A percentile compares a stretch with the other conserved stretches of the same genome.
Evolutionary conservation across 2,329 filamentous ascomycete species (phyloP).

Genomic region (Beauveria pseudobassiana): DNA sequence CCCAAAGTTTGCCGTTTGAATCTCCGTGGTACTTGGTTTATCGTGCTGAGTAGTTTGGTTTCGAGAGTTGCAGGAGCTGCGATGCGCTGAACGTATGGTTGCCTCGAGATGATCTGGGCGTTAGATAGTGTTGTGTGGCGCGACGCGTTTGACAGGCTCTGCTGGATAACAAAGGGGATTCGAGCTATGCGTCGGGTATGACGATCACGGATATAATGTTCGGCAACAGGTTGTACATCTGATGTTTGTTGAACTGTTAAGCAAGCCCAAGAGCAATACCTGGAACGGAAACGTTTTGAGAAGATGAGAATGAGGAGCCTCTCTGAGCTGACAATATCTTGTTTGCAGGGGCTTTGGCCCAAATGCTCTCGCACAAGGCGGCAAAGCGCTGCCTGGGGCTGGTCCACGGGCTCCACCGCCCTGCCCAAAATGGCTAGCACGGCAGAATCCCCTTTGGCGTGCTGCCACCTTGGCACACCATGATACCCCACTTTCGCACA

Average conservation of each 20-base stretch:
- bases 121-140: background rate
- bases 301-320: background rate
- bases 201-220: background rate
- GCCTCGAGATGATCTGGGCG: background rate
- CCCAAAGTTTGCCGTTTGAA: no score
- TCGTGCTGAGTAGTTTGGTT: background rate
- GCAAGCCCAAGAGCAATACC: background rate
- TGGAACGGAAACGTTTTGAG: background rate
- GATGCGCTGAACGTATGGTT: no score
- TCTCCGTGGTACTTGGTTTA: background rate
- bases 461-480: background rate
- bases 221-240: background rate
- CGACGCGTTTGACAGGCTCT: background rate
- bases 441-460: slow-evolving; percentile 12
- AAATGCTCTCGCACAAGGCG: background rate
- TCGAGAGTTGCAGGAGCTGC: background rate
- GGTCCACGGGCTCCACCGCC: slow-evolving; percentile 2
- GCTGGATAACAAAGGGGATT: background rate
- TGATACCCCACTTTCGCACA: slow-evolving; percentile 13
- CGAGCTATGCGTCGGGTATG: background rate
- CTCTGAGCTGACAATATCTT: background rate
- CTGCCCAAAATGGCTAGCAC: slow-evolving; percentile 5
- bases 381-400: background rate
- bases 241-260: background rate
- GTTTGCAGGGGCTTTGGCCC: background rate